Conservation (phyloP, 2,329 filamentous ascomycete species). For the Tolypocladium paradoxum region DNA sequence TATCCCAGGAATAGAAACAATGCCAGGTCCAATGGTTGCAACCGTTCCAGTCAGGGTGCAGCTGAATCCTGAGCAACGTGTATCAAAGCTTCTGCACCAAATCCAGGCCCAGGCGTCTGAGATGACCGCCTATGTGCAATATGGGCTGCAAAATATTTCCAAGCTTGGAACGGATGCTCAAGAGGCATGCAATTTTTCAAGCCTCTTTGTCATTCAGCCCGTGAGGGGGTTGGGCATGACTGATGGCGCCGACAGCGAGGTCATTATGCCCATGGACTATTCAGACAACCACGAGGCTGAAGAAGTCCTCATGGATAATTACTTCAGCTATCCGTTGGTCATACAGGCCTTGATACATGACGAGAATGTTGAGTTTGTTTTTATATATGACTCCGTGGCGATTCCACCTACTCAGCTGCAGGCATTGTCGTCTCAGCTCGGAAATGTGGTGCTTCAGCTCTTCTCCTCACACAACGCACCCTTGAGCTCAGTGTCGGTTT, state of each 20-base stretch:
- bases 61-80: background rate
- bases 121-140: conserved; percentile 8
- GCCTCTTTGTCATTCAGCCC: background rate
- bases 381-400: conserved; percentile 1
- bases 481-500: too few species aligned
- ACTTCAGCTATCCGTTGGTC: conserved; percentile 2
- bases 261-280: too few species aligned
- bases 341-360: background rate
- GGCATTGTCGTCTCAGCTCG: too few species aligned
- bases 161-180: background rate
- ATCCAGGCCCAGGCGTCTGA: conserved; percentile 7
- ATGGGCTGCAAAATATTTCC: conserved; percentile 7
- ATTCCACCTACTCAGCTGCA: background rate
- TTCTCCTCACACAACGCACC: background rate
- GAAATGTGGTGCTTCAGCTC: background rate
- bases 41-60: conserved; percentile 7
- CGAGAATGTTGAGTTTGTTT: background rate
- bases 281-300: background rate
- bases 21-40: conserved; percentile 11
- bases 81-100: conserved; percentile 5
- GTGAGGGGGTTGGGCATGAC: too few species aligned
- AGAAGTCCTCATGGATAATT: background rate
- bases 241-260: too few species aligned
- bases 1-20: conserved; percentile 9
- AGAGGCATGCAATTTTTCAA: background rate